A percentile compares a stretch with the other conserved stretches of the same genome.
These are phyloP conservation scores for Xerocomellus amylosporus DNA, from an alignment of 768 basidiomycete genomes.

Conservation along the genomic window DNA sequence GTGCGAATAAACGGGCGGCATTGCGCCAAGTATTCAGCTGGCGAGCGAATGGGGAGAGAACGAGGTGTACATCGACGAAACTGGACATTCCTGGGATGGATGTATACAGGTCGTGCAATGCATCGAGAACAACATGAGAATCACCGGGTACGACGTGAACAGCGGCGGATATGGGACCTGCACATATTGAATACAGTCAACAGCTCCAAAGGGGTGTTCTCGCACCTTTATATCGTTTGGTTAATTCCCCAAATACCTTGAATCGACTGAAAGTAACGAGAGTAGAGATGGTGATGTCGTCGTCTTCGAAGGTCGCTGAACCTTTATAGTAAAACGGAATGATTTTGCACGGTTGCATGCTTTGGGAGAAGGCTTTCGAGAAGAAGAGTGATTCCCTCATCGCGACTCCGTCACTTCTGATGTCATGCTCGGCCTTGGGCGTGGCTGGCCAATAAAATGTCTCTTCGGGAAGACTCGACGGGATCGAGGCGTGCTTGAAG, in stretches of 20 bases:
- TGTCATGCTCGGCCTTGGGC: background rate
- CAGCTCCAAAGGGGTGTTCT: background rate
- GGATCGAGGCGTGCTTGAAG: background rate
- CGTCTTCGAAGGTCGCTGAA: slow-evolving; percentile 47
- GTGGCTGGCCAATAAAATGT: slow-evolving; percentile 21
- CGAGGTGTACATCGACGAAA: slow-evolving; percentile 83
- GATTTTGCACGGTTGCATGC: slow-evolving; percentile 71
- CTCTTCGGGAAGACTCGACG: slow-evolving; percentile 13
- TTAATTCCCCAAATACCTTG: slow-evolving; percentile 66
- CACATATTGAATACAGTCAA: background rate
- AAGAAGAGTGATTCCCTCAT: slow-evolving; percentile 54
- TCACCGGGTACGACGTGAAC: slow-evolving; percentile 57
- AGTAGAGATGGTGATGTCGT: slow-evolving; percentile 84
- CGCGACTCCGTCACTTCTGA: slow-evolving; percentile 13
- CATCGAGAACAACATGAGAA: slow-evolving; percentile 51
- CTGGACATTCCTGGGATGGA: slow-evolving; percentile 62
- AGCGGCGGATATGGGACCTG: slow-evolving; percentile 83
- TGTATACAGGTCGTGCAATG: slow-evolving; percentile 64
- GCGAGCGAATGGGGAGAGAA: slow-evolving; percentile 75
- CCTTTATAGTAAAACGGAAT: slow-evolving; percentile 82
- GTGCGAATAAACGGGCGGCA: slow-evolving; percentile 76
- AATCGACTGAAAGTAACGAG: slow-evolving; percentile 80
- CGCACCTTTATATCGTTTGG: slow-evolving; percentile 73
- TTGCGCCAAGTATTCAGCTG: slow-evolving; percentile 93
- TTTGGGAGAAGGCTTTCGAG: slow-evolving; percentile 66